These are phyloP conservation scores for Liriodendron chinense DNA, from an alignment of 164 flowering plant genomes.

Conservation along the genomic window DNA sequence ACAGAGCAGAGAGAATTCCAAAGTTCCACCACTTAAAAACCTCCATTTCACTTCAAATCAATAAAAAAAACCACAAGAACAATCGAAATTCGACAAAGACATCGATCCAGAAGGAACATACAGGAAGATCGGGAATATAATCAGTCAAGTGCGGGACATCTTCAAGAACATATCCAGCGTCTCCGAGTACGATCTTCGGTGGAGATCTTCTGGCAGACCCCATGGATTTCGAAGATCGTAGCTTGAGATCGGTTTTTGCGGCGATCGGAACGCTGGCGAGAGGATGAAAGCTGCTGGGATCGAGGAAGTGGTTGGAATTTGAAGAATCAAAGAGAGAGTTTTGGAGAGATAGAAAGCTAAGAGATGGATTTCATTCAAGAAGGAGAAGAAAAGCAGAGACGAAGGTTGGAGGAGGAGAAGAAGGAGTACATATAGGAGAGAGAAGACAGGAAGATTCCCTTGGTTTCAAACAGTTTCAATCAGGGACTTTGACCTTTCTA, in stretches of 20 bases:
- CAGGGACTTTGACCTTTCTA: neutral
- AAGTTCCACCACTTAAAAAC: neutral
- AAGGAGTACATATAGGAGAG: neutral
- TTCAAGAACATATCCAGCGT: conserved; percentile 50
- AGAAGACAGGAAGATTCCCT: neutral
- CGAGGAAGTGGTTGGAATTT: too few relatives aligned
- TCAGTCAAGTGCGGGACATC: conserved; percentile 67
- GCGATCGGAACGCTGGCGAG: neutral
- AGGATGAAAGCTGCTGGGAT: conserved; percentile 1
- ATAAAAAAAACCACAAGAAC: neutral
- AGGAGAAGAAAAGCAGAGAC: neutral
- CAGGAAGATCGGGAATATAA: conserved; percentile 52
- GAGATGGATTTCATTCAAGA: conserved; percentile 1
- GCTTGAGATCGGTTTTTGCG: neutral
- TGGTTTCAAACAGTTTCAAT: neutral
- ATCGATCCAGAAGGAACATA: conserved; percentile 12
- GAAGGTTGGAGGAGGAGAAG: neutral
- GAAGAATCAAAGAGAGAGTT: conserved; percentile 1
- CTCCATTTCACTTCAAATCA: conserved; percentile 1
- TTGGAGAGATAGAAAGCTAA: conserved; percentile 3
- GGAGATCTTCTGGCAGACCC: neutral
- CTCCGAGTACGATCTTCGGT: conserved; percentile 37
- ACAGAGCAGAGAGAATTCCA: neutral
- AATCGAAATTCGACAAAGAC: neutral
- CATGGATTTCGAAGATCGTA: neutral